phyloP scores from a whole-genome alignment of 768 basidiomycete species.

The Hericium erinaceus region DNA sequence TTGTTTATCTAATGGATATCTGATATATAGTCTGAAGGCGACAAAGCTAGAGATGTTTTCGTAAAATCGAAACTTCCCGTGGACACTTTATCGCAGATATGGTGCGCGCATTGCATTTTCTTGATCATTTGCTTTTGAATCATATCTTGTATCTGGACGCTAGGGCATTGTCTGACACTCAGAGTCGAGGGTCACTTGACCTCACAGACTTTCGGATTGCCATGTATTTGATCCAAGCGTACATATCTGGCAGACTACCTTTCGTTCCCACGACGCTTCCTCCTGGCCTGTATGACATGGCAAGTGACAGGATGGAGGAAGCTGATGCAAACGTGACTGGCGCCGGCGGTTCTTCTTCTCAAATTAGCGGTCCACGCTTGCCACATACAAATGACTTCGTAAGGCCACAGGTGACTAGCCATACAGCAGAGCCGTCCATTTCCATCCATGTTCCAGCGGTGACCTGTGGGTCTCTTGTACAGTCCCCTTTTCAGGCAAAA shows the following conservation, averaged over 20 bases:
- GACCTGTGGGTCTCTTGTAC: conserved; percentile 16
- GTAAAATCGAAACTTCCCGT: conserved; percentile 82
- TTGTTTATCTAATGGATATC: neutral
- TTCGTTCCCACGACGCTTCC: conserved; percentile 70
- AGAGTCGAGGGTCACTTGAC: conserved; percentile 84
- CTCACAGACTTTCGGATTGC: conserved; percentile 87
- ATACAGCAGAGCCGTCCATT: neutral
- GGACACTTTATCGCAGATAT: conserved; percentile 87
- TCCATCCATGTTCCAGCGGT: conserved; percentile 17
- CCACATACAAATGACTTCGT: conserved; percentile 17
- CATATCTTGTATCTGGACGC: neutral
- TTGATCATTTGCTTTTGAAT: neutral
- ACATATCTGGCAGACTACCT: conserved; percentile 71
- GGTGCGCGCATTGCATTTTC: conserved; percentile 37
- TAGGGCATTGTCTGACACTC: conserved; percentile 94
- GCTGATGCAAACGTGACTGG: conserved; percentile 51
- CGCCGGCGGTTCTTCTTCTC: conserved; percentile 55
- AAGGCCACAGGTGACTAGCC: conserved; percentile 9
- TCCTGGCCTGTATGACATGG: conserved; percentile 80
- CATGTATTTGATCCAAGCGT: conserved; percentile 93
- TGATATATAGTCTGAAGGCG: conserved; percentile 35
- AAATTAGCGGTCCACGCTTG: conserved; percentile 31
- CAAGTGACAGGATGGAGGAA: conserved; percentile 22
- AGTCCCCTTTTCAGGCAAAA: conserved; percentile 9
- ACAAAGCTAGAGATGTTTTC: conserved; percentile 85